Conservation (phyloP, 495 filamentous ascomycete genomes). For the Amorphotheca resinae region DNA sequence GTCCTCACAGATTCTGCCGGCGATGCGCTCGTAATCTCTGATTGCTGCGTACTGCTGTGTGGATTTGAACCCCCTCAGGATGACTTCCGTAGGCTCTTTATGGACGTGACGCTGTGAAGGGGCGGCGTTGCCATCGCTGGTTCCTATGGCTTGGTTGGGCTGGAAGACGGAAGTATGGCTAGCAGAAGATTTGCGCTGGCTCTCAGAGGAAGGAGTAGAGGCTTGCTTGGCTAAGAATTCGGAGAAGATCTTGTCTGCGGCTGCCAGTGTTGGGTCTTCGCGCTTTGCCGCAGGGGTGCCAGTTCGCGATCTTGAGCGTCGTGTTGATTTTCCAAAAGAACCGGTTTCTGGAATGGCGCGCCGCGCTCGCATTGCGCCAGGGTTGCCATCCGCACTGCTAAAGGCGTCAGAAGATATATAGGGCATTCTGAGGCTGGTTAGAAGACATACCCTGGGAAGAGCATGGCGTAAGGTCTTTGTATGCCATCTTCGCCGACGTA, state of each 20-base stretch:
- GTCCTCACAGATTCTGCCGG: conserved; percentile 77
- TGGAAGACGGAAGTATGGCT: conserved; percentile 4
- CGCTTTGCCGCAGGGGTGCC: conserved; percentile 36
- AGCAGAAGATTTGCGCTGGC: conserved; percentile 15
- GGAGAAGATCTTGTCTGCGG: conserved; percentile 34
- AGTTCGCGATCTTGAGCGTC: conserved; percentile 38
- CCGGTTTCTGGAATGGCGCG: conserved; percentile 36
- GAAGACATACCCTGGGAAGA: conserved; percentile 37
- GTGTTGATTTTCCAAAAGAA: conserved; percentile 43
- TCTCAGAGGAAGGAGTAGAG: conserved; percentile 7
- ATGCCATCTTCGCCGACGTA: conserved; percentile 45
- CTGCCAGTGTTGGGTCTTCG: conserved; percentile 42
- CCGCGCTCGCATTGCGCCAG: conserved; percentile 22
- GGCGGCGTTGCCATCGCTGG: conserved; percentile 11
- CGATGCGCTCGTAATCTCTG: conserved; percentile 68
- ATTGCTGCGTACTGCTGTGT: conserved; percentile 74
- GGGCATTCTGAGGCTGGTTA: conserved; percentile 4
- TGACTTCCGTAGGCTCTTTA: conserved; percentile 64
- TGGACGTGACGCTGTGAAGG: conserved; percentile 32
- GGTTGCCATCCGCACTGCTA: conserved; percentile 26
- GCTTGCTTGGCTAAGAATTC: conserved; percentile 10
- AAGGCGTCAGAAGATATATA: conserved; percentile 15
- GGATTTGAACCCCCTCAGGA: conserved; percentile 69
- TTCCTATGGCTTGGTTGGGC: conserved; percentile 6
- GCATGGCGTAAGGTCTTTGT: conserved; percentile 41